Base-by-base conservation (phyloP, 805 yeast species). In the Pichia pseudocactophila region DNA sequence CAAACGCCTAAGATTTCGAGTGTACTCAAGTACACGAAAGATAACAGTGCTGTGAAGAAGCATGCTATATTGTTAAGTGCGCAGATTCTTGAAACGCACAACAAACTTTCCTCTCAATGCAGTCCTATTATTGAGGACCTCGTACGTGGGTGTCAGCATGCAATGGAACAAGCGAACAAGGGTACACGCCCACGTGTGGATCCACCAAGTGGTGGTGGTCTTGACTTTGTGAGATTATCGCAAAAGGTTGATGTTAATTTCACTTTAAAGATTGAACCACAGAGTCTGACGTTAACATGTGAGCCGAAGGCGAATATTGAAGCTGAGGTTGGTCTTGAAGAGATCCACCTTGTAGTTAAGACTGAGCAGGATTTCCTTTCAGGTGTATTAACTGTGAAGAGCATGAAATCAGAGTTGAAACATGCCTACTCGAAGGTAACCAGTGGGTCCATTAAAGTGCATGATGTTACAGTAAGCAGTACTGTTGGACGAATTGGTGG, bases 301-400 rank as follows among this genome's bases (percentile, higher is more conserved):
- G 90, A 85, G 47, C 98, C 98, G 1, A 80, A 80, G 15, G 97
- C 97, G 0, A 87, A 85, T 56, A 92, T 92, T 2, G 88, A 87
- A 31, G 94, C 97, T 0, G 75, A 82, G 30, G 80, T 87, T 13
- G 82, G 87, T 7, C 71, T 81, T 18, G 82, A 78, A 17, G 80
- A 82, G 0, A 73, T 86, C n/a, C 73, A 70, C 18, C 50, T 86
- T 30, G 74, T 76, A 39, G 49, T 82, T 8, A 73, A 73, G 34
- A 67, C 85, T 1, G 72, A 74, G 36, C 66, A 65, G 8, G 53
- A 57, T n/a, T 63, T 64, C 37, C 52, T 59, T 11, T 49, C 68
- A 4, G 66, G 73, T 2, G 58, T 73, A 4, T 57, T 78, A 2
- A 67, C 70, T 13, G 48, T 87, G 15, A 68, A 70, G n/a, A 69